Evolutionary conservation across 2,329 filamentous ascomycete species (phyloP), one percentile per base, ranked within the genome.

Genomic region (Stagonosporopsis rhizophila): DNA sequence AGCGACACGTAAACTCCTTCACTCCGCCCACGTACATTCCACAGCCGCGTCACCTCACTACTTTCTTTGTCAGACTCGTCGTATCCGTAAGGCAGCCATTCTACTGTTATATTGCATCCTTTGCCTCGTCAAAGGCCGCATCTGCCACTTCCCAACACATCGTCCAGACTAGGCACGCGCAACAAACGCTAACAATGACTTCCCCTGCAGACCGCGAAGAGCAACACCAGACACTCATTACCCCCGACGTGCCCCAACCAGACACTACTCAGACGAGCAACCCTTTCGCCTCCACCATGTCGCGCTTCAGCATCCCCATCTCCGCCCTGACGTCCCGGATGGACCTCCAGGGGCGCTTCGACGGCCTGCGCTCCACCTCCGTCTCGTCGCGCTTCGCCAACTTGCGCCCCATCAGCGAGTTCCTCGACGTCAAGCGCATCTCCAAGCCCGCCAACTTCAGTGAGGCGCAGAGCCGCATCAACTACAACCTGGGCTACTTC

Each of bases 401-500:
- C 80, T 85, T 99, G 73, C 90, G 89, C 59, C 94, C 95, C 59
- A 78, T 98, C 68, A 88, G 89, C 76, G 95, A 99, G 80, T 99
- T 99, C 80, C 85, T 97, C 78, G 93, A 98, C 79, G 79, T 98
- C 80, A 97, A 97, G 87, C 92, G 93, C 67, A 72, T 99, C 53
- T 96, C 92, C 65, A 99, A 98, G 82, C 95, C 95, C 25, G 86
- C 86, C 74, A 96, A 96, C 81, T 97, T 98, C 71, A 82, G 82
- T 65, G 93, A 97, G 78, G 87, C 92, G 63, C 94, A 98, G 79
- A 92, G 89, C 68, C 88, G 94, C 65, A 88, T 96, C 81, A 96
- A 96, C 83, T 97, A 97, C 88, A 99, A 99, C 79, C 81, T 99
- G 65, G 87, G 90, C 77, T 90, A 98, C 82, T 99, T 96, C 84